Evolutionary conservation across 1,284 basidiomycete species (phyloP).

Genomic region (Termitomyces sp.): DNA sequence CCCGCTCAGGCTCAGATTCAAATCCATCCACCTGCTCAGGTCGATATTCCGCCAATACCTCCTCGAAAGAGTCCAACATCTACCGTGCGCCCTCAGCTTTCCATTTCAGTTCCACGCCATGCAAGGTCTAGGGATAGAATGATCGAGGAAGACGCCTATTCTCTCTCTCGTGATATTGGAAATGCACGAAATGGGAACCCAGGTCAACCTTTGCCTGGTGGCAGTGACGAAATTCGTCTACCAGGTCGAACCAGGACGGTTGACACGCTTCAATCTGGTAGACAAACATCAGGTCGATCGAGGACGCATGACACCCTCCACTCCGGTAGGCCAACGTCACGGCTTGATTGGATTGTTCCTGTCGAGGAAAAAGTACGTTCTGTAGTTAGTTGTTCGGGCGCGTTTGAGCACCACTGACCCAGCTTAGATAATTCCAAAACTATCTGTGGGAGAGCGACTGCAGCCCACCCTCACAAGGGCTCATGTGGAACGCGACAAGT

Average conservation of each 20-base stretch:
- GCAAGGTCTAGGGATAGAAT: slow-evolving; percentile 3
- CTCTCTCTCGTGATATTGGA: not conserved
- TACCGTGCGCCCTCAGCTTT: not conserved
- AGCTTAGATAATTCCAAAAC: slow-evolving; percentile 20
- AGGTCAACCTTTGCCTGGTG: slow-evolving; percentile 18
- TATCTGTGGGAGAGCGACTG: slow-evolving; percentile 41
- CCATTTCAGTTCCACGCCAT: slow-evolving; percentile 3
- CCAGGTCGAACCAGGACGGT: slow-evolving; percentile 18
- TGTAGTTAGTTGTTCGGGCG: not conserved
- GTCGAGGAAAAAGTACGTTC: slow-evolving; percentile 23
- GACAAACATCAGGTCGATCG: slow-evolving; percentile 17
- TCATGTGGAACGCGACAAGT: slow-evolving; percentile 36
- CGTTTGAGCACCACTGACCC: not conserved
- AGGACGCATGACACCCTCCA: slow-evolving; percentile 22
- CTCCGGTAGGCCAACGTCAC: slow-evolving; percentile 20
- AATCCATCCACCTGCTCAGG: not conserved
- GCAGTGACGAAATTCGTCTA: slow-evolving; percentile 5
- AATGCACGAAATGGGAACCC: slow-evolving; percentile 7
- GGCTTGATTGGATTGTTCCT: slow-evolving; percentile 32
- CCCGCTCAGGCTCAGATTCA: not conserved
- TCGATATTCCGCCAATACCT: not conserved
- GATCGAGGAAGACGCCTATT: slow-evolving; percentile 1
- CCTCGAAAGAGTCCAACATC: slow-evolving; percentile 3
- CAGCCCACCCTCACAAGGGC: slow-evolving; percentile 43
- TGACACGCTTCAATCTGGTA: slow-evolving; percentile 20